These are phyloP conservation scores for Metarhizium guizhouense DNA, from an alignment of 2,329 filamentous ascomycete genomes.

Conservation along the genomic window DNA sequence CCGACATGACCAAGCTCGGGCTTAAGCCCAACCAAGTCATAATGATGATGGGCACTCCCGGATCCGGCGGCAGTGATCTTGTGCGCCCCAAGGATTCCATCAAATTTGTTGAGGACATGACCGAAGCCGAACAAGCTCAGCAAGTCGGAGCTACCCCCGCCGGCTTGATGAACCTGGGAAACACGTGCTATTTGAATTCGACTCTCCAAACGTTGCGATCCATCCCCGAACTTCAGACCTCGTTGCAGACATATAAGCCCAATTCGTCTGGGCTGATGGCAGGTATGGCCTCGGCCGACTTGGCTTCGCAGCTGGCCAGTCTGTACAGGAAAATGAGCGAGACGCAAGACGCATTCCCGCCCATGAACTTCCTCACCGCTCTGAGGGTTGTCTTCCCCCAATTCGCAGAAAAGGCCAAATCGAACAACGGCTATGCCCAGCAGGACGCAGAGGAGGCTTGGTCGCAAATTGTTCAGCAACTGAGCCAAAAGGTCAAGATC, in stretches of 20 bases:
- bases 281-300: conserved; percentile 47
- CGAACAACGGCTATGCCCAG: conserved; percentile 81
- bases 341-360: conserved; percentile 80
- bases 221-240: conserved; percentile 83
- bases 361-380: conserved; percentile 72
- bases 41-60: conserved; percentile 94
- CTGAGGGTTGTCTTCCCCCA: conserved; percentile 78
- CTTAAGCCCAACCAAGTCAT: conserved; percentile 80
- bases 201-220: conserved; percentile 84
- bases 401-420: conserved; percentile 82
- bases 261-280: conserved; percentile 30
- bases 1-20: conserved; percentile 71
- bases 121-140: conserved; percentile 79
- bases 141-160: conserved; percentile 78
- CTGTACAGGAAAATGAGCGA: conserved; percentile 84
- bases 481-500: conserved; percentile 68
- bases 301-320: conserved; percentile 69
- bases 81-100: conserved; percentile 70
- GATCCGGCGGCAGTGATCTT: conserved; percentile 50
- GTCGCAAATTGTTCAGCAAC: conserved; percentile 84
- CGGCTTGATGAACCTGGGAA: conserved; percentile 85
- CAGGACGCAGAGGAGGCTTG: conserved; percentile 98
- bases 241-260: conserved; percentile 52
- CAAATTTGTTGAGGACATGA: conserved; percentile 97
- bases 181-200: conserved; percentile 98